phyloP scores from a whole-genome alignment of 805 yeast genomes.

The Cyberlindnera mycetangii region DNA sequence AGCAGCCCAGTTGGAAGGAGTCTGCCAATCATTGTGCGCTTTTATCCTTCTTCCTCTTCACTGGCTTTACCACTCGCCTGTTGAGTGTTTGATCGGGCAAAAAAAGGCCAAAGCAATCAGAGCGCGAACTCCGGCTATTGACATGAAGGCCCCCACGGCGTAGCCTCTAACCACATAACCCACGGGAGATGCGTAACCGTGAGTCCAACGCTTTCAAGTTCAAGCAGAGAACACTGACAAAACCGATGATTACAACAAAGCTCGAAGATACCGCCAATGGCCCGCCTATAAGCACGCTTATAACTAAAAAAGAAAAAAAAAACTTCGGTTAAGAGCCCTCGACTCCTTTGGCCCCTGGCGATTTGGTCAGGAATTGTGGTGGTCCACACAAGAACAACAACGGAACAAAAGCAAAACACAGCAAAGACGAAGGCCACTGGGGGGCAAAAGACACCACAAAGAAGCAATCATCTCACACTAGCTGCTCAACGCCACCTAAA shows the following conservation, averaged over 20 bases:
- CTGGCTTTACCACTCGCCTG: background rate
- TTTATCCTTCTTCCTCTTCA: background rate
- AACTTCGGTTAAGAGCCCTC: background rate
- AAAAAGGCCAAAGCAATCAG: background rate
- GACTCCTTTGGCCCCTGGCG: background rate
- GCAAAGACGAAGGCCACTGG: background rate
- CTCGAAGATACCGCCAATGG: no score
- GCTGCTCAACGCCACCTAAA: no score
- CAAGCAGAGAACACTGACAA: no score
- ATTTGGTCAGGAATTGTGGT: background rate
- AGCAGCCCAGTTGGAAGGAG: conserved; percentile 4
- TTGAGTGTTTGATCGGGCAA: no score
- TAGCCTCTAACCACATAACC: no score
- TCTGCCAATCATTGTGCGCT: conserved; percentile 10
- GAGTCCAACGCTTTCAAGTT: no score
- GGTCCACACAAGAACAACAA: background rate
- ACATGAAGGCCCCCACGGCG: no score
- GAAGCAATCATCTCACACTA: no score
- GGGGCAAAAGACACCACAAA: background rate
- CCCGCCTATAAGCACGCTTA: no score
- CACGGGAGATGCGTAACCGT: no score
- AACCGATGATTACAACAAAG: no score
- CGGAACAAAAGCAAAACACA: background rate
- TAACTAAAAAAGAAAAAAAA: no score
- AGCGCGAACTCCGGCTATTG: background rate